phyloP scores from a whole-genome alignment of 371 early-diverging fungal genomes.

The Mortierella sp. region DNA sequence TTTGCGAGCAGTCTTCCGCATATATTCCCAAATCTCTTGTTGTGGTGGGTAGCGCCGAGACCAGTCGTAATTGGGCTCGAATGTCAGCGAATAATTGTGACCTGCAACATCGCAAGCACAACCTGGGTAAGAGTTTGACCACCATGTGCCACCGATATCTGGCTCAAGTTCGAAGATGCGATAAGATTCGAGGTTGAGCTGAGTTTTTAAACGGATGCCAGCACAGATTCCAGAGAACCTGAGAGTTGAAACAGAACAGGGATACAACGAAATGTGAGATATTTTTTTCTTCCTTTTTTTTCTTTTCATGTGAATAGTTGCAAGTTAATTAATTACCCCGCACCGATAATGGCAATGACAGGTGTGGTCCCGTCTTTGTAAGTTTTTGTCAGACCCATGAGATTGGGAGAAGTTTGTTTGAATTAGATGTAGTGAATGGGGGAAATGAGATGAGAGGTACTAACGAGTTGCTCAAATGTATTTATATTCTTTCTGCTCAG shows the following conservation, averaged over 20 bases:
- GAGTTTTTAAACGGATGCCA: slow-evolving; percentile 62
- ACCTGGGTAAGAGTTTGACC: slow-evolving; percentile 70
- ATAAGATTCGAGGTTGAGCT: slow-evolving; percentile 60
- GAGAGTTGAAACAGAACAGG: no score
- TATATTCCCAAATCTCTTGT: slow-evolving; percentile 63
- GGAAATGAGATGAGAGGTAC: not conserved
- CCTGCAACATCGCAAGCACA: slow-evolving; percentile 69
- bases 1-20: slow-evolving; percentile 60
- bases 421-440: not conserved
- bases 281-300: not conserved
- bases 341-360: slow-evolving; percentile 41
- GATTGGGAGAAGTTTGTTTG: not conserved
- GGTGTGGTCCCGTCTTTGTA: slow-evolving; percentile 28
- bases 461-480: not conserved
- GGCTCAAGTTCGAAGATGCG: slow-evolving; percentile 62
- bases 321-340: slow-evolving; percentile 14
- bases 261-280: not conserved
- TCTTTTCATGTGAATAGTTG: not conserved
- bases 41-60: slow-evolving; percentile 57
- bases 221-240: slow-evolving; percentile 70
- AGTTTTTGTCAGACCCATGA: slow-evolving; percentile 27
- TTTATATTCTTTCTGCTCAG: not conserved
- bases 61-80: slow-evolving; percentile 61
- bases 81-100: slow-evolving; percentile 54
- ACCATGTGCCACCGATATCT: slow-evolving; percentile 73